Evolutionary conservation across 2,329 filamentous ascomycete species (phyloP), one percentile per base, ranked within the genome.

Genomic region (Fusarium algeriense): DNA sequence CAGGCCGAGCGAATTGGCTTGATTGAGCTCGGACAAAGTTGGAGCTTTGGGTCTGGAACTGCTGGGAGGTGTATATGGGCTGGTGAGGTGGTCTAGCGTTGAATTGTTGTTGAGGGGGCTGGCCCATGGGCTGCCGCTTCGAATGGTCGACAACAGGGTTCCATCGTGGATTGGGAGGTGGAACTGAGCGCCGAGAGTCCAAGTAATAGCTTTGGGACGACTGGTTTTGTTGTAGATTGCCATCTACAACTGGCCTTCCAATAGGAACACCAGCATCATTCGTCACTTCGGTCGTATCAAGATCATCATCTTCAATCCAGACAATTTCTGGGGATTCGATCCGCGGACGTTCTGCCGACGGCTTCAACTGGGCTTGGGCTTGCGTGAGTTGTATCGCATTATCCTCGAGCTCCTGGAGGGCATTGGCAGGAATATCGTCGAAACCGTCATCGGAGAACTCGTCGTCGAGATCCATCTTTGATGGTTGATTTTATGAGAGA

Each of bases 391-490:
- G 86, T 70, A 91, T 88, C 41, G 90, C 90, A 75, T 87, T 86
- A 74, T 87, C 86, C 76, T 92, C 90, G 68, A 92, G 86, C 76
- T 91, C 88, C 73, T 88, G 84, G 6, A 92, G 81, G 49, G 83
- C 83, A 69, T 86, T 85, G 68, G 86, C 83, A 70, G 89, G 87
- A 44, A 92, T 81, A 43, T 86, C 84, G 78, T 92, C 89, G 73
- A 92, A 84, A 66, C 85, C 89, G 76, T 90, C 89, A 77, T 91
- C 90, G 64, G 85, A 88, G 77, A 89, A 91, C 67, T 88, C 86
- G 81, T 88, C 86, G 81, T 90, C 88, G 81, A 81, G 62, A 63
- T 82, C 80, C 81, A 83, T 83, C 62, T 56, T 70, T 69, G 60
- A 69, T 68, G 75, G 69, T 55, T 49, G 14, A 46, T 53, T 28